Base-by-base conservation (phyloP, 2,329 filamentous ascomycete species). In the Ophiostoma ips region DNA sequence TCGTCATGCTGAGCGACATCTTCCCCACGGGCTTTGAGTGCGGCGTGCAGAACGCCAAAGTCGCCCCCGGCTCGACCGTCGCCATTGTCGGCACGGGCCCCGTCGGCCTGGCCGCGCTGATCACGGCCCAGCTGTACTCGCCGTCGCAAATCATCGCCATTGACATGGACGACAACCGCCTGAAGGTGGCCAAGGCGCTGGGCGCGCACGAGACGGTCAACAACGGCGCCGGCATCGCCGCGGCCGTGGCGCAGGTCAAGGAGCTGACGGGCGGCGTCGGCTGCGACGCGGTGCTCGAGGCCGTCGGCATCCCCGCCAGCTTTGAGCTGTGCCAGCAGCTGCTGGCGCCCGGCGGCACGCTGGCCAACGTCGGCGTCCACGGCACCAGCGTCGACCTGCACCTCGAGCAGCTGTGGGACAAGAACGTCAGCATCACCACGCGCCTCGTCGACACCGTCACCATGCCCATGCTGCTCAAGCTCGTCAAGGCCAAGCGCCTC, bases 321-420 rank as follows among this genome's bases (percentile, higher is more conserved):
- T 77, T 79, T 57, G 64, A 71, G 15, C 61, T 77, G 38, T 72
- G 69, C 48, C 75, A 79, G 59, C 62, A 69, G 8, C 57, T 80
- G 21, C 66, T 79, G 10, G 74, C 71, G 0, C 63, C 70, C 0
- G 75, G 75, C 1, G 76, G 73, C 4, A 62, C 65, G 0, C 69
- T 79, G 54, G 75, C 75, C 4, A 79, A 78, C 57, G 67, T 79
- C 2, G 76, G 76, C 9, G 76, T 79, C 7, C 74, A 78, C 56
- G 75, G 75, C 0, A 67, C 62, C n/a, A 70, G 68, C 44, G 75
- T 70, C 0, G 63, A 71, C 50, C 60, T 79, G 37, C 67, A 74
- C 36, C 63, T 79, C 13, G 70, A 79, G 50, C 66, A 64, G 44
- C 62, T 79, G 5, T 79, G 75, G 76, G 63, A 68, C 51, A 66